Conservation (phyloP, 176 grass and related monocot species). For the Musa beccarii region DNA sequence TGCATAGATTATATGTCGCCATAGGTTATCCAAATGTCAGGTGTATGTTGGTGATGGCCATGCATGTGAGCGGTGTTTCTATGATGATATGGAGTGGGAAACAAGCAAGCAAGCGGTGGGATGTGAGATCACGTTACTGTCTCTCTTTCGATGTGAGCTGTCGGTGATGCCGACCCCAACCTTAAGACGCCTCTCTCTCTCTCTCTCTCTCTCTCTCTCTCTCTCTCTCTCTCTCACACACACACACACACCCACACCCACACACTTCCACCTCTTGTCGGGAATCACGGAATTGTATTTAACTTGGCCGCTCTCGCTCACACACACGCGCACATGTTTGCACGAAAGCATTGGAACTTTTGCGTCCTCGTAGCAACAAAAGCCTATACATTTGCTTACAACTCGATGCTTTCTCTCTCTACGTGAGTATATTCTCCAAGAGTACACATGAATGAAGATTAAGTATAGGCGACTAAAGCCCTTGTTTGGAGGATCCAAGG, state of each 20-base stretch:
- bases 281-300: conserved; percentile 8
- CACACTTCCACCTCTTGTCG: not conserved
- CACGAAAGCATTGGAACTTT: not conserved
- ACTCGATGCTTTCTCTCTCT: too few species aligned
- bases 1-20: not conserved
- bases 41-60: not conserved
- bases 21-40: too few species aligned
- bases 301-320: not conserved
- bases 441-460: too few species aligned
- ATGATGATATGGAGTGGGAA: not conserved
- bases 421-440: too few species aligned
- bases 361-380: too few species aligned
- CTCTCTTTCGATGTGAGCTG: conserved; percentile 1
- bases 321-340: not conserved
- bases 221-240: too few species aligned
- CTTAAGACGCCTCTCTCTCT: too few species aligned
- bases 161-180: conserved; percentile 1
- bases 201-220: too few species aligned
- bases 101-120: not conserved
- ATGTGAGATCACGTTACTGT: not conserved
- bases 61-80: not conserved
- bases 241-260: too few species aligned
- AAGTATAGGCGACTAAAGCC: too few species aligned
- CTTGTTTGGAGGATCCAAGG: too few species aligned
- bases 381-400: too few species aligned